Evolutionary conservation across 1,284 basidiomycete genomes (phyloP).

Genomic region (Mrakiaceae sp.): DNA sequence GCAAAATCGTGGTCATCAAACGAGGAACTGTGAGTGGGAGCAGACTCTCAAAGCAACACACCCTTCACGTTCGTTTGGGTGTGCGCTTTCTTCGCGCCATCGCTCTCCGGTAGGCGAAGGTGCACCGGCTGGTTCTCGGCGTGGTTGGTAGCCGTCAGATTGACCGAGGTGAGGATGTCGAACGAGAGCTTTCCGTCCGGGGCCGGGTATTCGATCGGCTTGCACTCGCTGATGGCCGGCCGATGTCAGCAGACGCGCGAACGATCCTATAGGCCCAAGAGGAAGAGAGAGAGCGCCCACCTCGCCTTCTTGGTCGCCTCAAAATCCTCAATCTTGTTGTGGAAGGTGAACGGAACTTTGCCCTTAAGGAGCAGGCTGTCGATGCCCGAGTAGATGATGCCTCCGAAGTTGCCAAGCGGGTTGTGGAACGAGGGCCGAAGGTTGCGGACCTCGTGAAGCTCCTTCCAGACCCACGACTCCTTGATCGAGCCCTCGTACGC

Average conservation of each 20-base stretch:
- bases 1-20: neutral
- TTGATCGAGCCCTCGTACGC: slow-evolving; percentile 63
- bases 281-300: slow-evolving; percentile 23
- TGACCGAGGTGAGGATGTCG: slow-evolving; percentile 82
- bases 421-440: slow-evolving; percentile 85
- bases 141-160: slow-evolving; percentile 91
- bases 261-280: neutral
- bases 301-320: slow-evolving; percentile 57
- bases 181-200: slow-evolving; percentile 88
- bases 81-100: slow-evolving; percentile 49
- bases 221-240: slow-evolving; percentile 41
- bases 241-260: neutral
- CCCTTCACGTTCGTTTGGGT: slow-evolving; percentile 58
- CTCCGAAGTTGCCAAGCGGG: slow-evolving; percentile 73
- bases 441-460: slow-evolving; percentile 87
- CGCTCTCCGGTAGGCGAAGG: slow-evolving; percentile 50
- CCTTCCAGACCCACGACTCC: slow-evolving; percentile 75
- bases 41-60: slow-evolving; percentile 16
- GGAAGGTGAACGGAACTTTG: slow-evolving; percentile 84
- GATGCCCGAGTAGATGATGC: slow-evolving; percentile 78
- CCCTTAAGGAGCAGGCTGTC: slow-evolving; percentile 81
- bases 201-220: slow-evolving; percentile 79
- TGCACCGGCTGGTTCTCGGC: slow-evolving; percentile 92
- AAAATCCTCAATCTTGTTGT: slow-evolving; percentile 58
- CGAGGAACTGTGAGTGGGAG: neutral